These are phyloP conservation scores for Psilocybe subaeruginosa DNA, from an alignment of 768 basidiomycete genomes.

Conservation along the genomic window DNA sequence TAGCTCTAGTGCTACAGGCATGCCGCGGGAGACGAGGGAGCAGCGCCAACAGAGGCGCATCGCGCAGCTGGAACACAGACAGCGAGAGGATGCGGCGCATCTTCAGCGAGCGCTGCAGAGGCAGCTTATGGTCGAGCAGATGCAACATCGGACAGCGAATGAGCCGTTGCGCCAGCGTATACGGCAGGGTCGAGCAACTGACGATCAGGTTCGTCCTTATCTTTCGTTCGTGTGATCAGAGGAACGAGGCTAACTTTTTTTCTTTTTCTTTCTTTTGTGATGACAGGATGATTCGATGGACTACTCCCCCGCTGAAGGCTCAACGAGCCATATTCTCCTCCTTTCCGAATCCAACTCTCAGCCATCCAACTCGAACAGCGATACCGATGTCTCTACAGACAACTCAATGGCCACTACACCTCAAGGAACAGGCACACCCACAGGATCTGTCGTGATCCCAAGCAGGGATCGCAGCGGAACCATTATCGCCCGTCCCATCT, in stretches of 20 bases:
- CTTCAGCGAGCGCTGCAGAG: constrained; percentile 60
- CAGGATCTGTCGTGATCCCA: constrained; percentile 60
- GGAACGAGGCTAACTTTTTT: constrained; percentile 5
- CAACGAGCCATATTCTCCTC: constrained; percentile 13
- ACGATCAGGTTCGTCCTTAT: constrained; percentile 15
- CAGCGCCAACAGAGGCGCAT: constrained; percentile 66
- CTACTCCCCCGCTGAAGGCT: constrained; percentile 18
- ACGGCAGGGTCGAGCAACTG: neutral
- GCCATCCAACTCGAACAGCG: constrained; percentile 45
- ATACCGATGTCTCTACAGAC: constrained; percentile 66
- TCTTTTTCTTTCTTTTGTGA: neutral
- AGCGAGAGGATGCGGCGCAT: constrained; percentile 62
- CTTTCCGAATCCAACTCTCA: constrained; percentile 20
- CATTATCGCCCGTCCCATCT: constrained; percentile 65
- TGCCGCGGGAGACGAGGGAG: constrained; percentile 76
- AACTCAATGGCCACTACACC: constrained; percentile 64
- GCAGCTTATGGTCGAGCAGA: constrained; percentile 28
- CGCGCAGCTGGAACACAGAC: constrained; percentile 56
- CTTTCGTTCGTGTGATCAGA: constrained; percentile 8
- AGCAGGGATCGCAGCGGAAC: constrained; percentile 76
- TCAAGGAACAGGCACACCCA: constrained; percentile 59
- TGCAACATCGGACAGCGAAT: constrained; percentile 12
- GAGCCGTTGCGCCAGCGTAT: constrained; percentile 9
- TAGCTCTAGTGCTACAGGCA: constrained; percentile 73
- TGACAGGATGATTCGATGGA: constrained; percentile 35